Evolutionary conservation across 2,329 filamentous ascomycete species (phyloP).

Genomic region (Metarhizium guizhouense): DNA sequence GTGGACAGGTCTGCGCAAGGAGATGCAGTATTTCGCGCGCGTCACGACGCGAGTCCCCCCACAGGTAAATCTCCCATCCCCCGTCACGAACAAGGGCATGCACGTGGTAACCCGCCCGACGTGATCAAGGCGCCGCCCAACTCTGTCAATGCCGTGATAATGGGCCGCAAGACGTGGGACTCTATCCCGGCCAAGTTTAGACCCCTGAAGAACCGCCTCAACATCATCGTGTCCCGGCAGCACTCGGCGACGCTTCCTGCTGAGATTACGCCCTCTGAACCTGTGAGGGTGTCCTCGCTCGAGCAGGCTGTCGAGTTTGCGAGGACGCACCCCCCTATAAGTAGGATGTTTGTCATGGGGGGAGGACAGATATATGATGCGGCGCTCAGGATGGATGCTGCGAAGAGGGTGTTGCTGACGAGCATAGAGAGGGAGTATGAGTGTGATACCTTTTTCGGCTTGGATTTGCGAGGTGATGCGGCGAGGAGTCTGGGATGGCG

Average conservation of each 20-base stretch:
- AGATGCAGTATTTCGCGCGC: conserved; percentile 93
- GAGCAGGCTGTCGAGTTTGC: conserved; percentile 46
- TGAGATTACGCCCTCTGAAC: conserved; percentile 21
- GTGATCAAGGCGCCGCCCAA: conserved; percentile 19
- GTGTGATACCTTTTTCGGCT: conserved; percentile 66
- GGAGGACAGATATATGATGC: conserved; percentile 77
- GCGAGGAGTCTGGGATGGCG: conserved; percentile 40
- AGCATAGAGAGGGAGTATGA: conserved; percentile 60
- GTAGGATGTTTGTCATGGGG: conserved; percentile 76
- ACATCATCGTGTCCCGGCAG: conserved; percentile 67
- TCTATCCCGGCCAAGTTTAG: conserved; percentile 72
- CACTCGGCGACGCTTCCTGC: conserved; percentile 13
- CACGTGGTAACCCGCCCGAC: too few species aligned
- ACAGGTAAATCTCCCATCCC: conserved; percentile 20
- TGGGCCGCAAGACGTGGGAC: conserved; percentile 97
- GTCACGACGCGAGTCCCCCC: conserved; percentile 63
- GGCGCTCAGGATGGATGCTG: conserved; percentile 50
- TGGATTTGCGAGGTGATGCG: conserved; percentile 38
- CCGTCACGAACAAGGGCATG: too few species aligned
- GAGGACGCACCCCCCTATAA: conserved; percentile 30
- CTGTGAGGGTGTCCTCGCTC: conserved; percentile 50
- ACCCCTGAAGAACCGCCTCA: conserved; percentile 70
- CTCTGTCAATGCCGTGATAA: conserved; percentile 69
- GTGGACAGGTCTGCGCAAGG: conserved; percentile 79
- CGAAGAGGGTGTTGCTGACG: conserved; percentile 60